Percentiles rank a stretch among this genome's conserved stretches.
Evolutionary conservation across 306 rosid genomes (phyloP).

Genomic region (Sicyos edulis): DNA sequence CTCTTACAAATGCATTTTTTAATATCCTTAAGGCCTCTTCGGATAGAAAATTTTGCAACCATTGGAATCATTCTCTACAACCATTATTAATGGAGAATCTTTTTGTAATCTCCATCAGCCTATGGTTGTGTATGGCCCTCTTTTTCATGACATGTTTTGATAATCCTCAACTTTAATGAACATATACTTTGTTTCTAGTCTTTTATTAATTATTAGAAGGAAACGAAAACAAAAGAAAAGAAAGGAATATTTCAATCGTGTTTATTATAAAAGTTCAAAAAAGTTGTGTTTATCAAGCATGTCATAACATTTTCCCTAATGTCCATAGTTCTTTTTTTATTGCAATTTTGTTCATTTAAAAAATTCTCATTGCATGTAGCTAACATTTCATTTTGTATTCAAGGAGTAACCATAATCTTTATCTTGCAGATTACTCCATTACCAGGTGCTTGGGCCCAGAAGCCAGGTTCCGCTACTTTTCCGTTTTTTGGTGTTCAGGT

Average conservation of each 20-base stretch:
- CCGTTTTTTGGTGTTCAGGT: slow-evolving; percentile 99
- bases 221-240: neutral
- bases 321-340: neutral
- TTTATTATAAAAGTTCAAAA: neutral
- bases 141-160: neutral
- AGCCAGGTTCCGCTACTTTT: slow-evolving; percentile 97
- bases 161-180: neutral
- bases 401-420: slow-evolving; percentile 15
- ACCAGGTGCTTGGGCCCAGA: slow-evolving; percentile 98
- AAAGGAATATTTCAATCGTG: neutral
- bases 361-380: neutral
- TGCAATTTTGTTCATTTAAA: neutral
- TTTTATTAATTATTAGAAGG: neutral
- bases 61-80: neutral
- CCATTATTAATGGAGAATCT: neutral
- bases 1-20: neutral
- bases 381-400: neutral
- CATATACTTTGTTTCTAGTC: neutral
- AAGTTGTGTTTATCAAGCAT: neutral
- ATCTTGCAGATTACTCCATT: slow-evolving; percentile 80
- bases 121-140: neutral
- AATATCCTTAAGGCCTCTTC: neutral
- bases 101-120: slow-evolving; percentile 3
- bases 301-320: neutral
- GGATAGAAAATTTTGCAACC: neutral